These are phyloP conservation scores for Dendrobium chrysotoxum DNA, from an alignment of 106 monocot genomes.

Conservation along the genomic window DNA sequence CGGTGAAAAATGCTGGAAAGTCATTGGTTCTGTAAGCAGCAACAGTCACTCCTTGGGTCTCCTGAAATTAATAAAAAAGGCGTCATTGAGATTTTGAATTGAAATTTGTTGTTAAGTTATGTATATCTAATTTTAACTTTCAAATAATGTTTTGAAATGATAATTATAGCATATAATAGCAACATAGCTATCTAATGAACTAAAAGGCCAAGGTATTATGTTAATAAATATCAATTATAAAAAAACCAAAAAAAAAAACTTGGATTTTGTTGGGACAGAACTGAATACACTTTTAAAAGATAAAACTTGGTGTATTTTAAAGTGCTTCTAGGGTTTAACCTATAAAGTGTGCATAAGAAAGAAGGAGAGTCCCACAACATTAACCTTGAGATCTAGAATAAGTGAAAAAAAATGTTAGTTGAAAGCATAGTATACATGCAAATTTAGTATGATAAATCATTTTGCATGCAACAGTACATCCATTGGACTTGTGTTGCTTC, in stretches of 20 bases:
- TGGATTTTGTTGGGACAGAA: not conserved
- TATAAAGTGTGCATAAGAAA: not conserved
- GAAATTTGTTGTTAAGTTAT: not conserved
- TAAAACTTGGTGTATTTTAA: not conserved
- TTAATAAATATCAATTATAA: not conserved
- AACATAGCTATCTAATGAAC: not conserved
- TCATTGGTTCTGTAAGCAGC: constrained; percentile 68
- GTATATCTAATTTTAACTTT: not conserved
- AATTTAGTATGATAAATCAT: not conserved
- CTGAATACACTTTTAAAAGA: not conserved
- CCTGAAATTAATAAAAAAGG: constrained; percentile 32
- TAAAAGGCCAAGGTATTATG: not conserved
- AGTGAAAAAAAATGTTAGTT: not conserved
- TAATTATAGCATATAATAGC: not conserved
- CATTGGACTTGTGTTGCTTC: not conserved
- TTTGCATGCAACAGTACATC: not conserved
- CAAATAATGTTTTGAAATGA: not conserved
- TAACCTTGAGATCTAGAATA: not conserved
- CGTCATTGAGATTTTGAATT: not conserved
- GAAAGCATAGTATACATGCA: not conserved
- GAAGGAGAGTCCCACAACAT: not conserved
- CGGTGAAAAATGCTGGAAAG: constrained; percentile 95
- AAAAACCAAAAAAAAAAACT: not conserved
- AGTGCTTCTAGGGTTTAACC: not conserved
- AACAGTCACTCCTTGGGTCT: constrained; percentile 95